Base-by-base conservation (phyloP, 139 green algal species). In the Eudorina sp. region DNA sequence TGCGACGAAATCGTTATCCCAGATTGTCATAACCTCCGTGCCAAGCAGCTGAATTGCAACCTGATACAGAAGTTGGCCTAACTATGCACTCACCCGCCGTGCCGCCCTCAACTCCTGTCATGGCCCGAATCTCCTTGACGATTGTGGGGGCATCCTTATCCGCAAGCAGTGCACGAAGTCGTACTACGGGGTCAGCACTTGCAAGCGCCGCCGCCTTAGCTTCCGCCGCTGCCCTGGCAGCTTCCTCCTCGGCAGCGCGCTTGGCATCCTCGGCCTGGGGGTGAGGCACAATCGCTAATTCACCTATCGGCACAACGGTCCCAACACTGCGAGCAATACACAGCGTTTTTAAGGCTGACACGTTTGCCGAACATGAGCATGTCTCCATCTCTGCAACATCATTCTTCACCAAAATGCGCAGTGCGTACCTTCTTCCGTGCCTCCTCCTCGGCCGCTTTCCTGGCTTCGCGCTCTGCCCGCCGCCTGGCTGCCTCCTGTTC, bases 401-500 rank as follows among this genome's bases (percentile, higher is more conserved):
- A 9, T 21, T 55, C 11, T 55, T 13, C 48, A 55, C 13, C 48
- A 9, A 55, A 55, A 13, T 55, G 48, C 58, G 58, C 9, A 69
- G 58, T 36, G 58, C 58, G 43, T 46, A 79, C 70, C 90, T 85
- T 78, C 27, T 48, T 77, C 14, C 69, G 68, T 48, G 79, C 87
- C 46, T 90, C 86, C 73, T 87, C 90, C 53, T 92, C 88, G 60
- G 86, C 91, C 25, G 73, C 81, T 89, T 89, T 91, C 90, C 92
- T 92, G 0, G 86, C 89, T 51, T 92, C 87, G 48, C 91, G 89
- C 84, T 94, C 92, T 16, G 79, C 83, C 79, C 89, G 85, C 90
- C 96, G 94, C n/a, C 90, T 84, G 25, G 72, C 88, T 58, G 91
- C 94, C 80, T 92, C 95, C 68, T 81, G 40, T 90, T 98, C 96